These are phyloP conservation scores for Pholiota adiposa DNA, from an alignment of 1,284 basidiomycete species.

Conservation along the genomic window DNA sequence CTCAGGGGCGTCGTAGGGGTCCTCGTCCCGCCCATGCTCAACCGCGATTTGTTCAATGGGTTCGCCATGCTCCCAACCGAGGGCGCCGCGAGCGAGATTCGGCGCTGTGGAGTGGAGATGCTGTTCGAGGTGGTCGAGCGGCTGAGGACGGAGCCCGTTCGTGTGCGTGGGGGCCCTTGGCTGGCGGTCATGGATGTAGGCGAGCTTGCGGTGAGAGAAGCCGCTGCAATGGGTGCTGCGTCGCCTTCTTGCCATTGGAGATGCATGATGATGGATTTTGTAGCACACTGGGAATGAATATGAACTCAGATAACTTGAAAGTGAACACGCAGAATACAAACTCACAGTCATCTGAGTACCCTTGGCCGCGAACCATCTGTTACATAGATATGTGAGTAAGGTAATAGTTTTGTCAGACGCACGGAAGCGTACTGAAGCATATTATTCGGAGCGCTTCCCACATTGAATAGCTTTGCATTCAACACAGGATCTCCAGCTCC, in stretches of 20 bases:
- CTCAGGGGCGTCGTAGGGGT: slow-evolving; percentile 47
- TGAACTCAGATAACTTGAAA: not conserved
- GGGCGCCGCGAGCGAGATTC: slow-evolving; percentile 45
- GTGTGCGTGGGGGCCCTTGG: slow-evolving; percentile 32
- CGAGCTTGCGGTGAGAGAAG: slow-evolving; percentile 22
- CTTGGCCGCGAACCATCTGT: slow-evolving; percentile 88
- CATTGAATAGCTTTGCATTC: slow-evolving; percentile 69
- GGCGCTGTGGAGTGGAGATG: slow-evolving; percentile 48
- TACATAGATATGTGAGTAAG: slow-evolving; percentile 7
- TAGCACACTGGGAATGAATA: slow-evolving; percentile 69
- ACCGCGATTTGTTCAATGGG: slow-evolving; percentile 33
- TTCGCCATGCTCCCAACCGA: slow-evolving; percentile 20
- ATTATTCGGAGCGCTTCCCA: slow-evolving; percentile 79
- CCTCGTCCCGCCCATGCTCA: slow-evolving; percentile 33
- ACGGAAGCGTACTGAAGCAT: slow-evolving; percentile 70
- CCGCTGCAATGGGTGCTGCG: slow-evolving; percentile 25
- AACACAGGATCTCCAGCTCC: slow-evolving; percentile 69
- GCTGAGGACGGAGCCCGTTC: slow-evolving; percentile 48
- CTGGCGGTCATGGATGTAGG: slow-evolving; percentile 25
- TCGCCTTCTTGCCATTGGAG: slow-evolving; percentile 85
- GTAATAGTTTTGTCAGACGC: not conserved
- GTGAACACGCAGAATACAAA: slow-evolving; percentile 9
- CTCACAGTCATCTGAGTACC: slow-evolving; percentile 87
- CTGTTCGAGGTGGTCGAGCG: slow-evolving; percentile 49
- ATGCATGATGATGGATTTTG: slow-evolving; percentile 86